Base-by-base conservation (phyloP, 2,329 filamentous ascomycete genomes). In the Alternaria ventricosa region DNA sequence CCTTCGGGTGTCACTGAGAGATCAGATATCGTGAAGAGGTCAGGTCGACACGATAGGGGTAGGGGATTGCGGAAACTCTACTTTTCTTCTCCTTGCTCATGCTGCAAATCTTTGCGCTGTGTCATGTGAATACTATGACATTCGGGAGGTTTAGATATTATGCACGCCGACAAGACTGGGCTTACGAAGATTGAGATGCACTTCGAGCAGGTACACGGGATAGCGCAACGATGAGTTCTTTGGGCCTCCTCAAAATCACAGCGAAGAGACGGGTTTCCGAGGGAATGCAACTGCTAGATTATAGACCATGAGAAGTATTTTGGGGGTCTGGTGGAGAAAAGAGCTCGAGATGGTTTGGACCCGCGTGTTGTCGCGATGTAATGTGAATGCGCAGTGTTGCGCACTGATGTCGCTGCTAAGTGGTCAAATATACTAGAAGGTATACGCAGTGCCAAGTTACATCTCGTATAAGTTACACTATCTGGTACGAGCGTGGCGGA, bases 71-170 rank as follows among this genome's bases (percentile, higher is more conserved):
- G 8, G 15, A 18, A 1, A 0, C 1, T 18, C 9, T 18, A 11
- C 2, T 41, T 0, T 0, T 41, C 36, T n/a, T 3, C 5, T 11
- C 4, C 4, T 41, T 6, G 2, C 0, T 18, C n/a, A 11, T 41
- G 36, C 4, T 6, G 5, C 0, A 41, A 0, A 3, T 6, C 0
- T 11, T 8, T 41, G n/a, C n/a, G 36, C n/a, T 6, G 0, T 41
- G 36, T 41, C 9, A 18, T 18, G n/a, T 41, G n/a, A 1, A 41
- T 41, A 0, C 4, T 2, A 10, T 6, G 9, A n/a, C 6, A 11
- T 41, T 18, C 9, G 36, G 15, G n/a, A 18, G 36, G 9, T 1
- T 0, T 11, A 41, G 15, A 8, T 6, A 41, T 0, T 5, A 6
- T 18, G 2, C 15, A 41, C 8, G 8, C 15, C 15, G 36, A 11